Base-by-base conservation (phyloP, 257 asterid species). In the Catharanthus roseus region DNA sequence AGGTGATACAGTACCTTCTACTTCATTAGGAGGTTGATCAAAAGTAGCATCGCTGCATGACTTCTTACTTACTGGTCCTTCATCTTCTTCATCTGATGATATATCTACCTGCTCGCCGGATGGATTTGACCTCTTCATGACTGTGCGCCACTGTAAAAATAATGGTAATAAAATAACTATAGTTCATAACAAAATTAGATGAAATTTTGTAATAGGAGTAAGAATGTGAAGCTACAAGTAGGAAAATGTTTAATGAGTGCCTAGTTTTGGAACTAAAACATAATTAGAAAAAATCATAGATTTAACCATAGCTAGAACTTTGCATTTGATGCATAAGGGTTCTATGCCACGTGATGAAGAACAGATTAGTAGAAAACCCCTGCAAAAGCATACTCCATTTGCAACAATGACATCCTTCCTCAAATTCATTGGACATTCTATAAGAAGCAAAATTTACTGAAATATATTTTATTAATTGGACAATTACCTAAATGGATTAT, bases 81-180 rank as follows among this genome's bases (percentile, higher is more conserved):
- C 72, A 39, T 78, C 83, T 28, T 84, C 84, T 39, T 84, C 78
- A 73, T 80, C 90, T 6, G 90, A 82, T 61, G 86, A 89, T 75
- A 89, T 86, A 51, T 81, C 87, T 10, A 89, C 90, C 62, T 78
- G 89, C 70, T 84, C 88, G 68, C 44, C 70, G 26, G 76, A 38
- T 58, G 87, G 74, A 75, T 70, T 16, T 69, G 77, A 68, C 67
- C 54, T 72, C 75, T 77, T 70, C 88, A 86, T 82, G 72, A 10
- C 47, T 61, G 29, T 34, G 53, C 61, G 50, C 53, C 24, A 21
- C 41, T n/a, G 42, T 38, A 3, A 60, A 61, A 34, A 38, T 19
- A 60, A 7, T n/a, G n/a, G 11, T 2, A 5, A 28, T 2, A 53
- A 3, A 31, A 24, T 21, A 16, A 31, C 34, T 4, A 45, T 68